Evolutionary conservation across 305 asterid genomes (phyloP), one percentile per base, ranked within the genome.

Genomic region (Solanum chacoense): DNA sequence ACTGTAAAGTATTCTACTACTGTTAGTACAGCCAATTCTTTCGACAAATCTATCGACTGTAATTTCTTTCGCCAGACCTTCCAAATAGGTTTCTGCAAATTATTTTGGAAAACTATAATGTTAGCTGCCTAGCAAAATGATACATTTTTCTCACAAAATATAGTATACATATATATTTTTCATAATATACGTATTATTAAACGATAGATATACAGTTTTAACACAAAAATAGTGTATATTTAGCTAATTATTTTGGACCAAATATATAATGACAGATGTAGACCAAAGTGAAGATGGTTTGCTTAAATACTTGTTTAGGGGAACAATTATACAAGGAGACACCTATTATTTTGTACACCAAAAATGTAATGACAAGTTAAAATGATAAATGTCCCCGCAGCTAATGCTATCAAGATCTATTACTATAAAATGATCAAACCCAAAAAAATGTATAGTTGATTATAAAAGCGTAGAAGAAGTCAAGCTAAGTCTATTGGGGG

Each of bases 331-430:
- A 88, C 73, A 50, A 28, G 59, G 59, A 76, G 87, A 90, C 28
- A 12, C 87, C 85, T 75, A 71, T 81, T 86, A 89, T 88, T 80
- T 90, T 90, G 81, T 88, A 88, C 90, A 86, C 76, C 73, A 90
- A 90, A 90, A 88, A 80, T 81, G 90, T 45, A 81, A 81, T n/a
- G 38, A 81, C 86, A 32, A 81, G 72, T 81, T 45, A 80, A 81
- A 42, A 72, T 45, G 38, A 81, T 28, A 81, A 63, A 81, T 81
- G 32, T 29, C 86, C 86, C 86, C 86, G 29, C 86, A 81, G 45
- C 40, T 45, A 45, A 45, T 42, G 11, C 4, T 81, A 81, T 16
- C 28, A 45, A 45, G 86, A 28, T 81, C 86, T 81, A 81, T 55
- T 81, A 16, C 86, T 45, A 45, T 81, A 45, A 63, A 63, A 63